phyloP scores from a whole-genome alignment of 2,329 filamentous ascomycete genomes.

The Pseudopyrenochaeta lycopersici region DNA sequence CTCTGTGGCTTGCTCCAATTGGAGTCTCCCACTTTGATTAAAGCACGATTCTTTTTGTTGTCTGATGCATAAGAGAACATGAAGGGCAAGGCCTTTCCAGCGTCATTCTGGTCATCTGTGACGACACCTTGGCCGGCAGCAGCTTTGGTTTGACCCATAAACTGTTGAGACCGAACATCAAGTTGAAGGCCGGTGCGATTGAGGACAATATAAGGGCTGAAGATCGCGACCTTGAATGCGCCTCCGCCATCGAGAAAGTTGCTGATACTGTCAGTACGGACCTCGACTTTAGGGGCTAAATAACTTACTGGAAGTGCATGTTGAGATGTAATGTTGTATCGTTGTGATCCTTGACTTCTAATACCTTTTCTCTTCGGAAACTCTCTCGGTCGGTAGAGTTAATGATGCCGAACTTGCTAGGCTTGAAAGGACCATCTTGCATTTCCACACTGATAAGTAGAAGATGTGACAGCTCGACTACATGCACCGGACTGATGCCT shows the following conservation, averaged over 20 bases:
- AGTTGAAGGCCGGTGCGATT: conserved; percentile 95
- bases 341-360: conserved; percentile 85
- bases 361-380: conserved; percentile 80
- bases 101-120: conserved; percentile 63
- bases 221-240: conserved; percentile 94
- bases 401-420: conserved; percentile 97
- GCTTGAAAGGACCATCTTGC: conserved; percentile 93
- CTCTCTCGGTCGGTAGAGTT: conserved; percentile 89
- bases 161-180: conserved; percentile 86
- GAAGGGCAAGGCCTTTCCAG: conserved; percentile 82
- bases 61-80: conserved; percentile 95
- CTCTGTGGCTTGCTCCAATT: conserved; percentile 97
- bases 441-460: conserved; percentile 93
- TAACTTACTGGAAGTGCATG: conserved; percentile 81
- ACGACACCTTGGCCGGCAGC: conserved; percentile 82
- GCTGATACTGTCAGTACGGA: conserved; percentile 38
- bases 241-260: conserved; percentile 90
- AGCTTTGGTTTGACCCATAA: conserved; percentile 82
- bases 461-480: conserved; percentile 93
- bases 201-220: conserved; percentile 91
- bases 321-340: conserved; percentile 81
- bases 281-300: neutral
- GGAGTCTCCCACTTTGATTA: conserved; percentile 88
- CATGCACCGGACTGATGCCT: conserved; percentile 95
- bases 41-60: conserved; percentile 88